phyloP scores from a whole-genome alignment of 768 basidiomycete genomes.

The Suillus clintonianus region DNA sequence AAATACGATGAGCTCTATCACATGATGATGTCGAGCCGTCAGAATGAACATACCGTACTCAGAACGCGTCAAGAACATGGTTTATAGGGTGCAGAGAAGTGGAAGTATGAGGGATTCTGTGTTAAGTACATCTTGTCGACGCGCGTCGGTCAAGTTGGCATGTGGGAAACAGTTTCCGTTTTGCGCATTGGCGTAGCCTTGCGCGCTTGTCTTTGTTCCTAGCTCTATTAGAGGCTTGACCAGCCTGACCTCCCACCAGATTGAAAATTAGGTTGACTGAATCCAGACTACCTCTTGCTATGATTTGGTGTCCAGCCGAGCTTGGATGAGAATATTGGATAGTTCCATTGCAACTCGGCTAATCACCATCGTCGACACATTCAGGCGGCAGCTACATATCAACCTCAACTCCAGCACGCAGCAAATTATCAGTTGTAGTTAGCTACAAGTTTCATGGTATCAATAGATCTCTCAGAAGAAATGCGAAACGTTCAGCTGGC shows the following conservation, averaged over 20 bases:
- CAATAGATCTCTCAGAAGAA: not conserved
- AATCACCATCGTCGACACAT: not conserved
- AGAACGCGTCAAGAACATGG: constrained; percentile 93
- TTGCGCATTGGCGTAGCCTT: not conserved
- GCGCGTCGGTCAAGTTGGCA: constrained; percentile 28
- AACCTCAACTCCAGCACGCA: not conserved
- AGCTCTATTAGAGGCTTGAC: no score
- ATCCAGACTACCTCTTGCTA: not conserved
- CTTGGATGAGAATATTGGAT: not conserved
- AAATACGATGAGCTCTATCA: constrained; percentile 3
- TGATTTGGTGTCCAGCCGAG: not conserved
- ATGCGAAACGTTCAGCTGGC: no score
- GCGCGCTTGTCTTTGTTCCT: no score
- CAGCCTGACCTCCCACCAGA: no score
- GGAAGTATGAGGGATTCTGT: not conserved
- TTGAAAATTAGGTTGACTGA: not conserved
- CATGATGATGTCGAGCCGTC: not conserved
- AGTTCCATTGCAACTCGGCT: not conserved
- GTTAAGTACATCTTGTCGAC: constrained; percentile 36
- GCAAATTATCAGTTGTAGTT: not conserved
- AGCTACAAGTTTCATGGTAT: not conserved
- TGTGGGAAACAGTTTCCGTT: constrained; percentile 34
- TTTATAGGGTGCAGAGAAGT: constrained; percentile 8
- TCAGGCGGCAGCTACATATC: not conserved
- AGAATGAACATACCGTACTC: constrained; percentile 69